Base-by-base conservation (phyloP, 352 stramenopile genomes). In the Phytopythium delawarense region DNA sequence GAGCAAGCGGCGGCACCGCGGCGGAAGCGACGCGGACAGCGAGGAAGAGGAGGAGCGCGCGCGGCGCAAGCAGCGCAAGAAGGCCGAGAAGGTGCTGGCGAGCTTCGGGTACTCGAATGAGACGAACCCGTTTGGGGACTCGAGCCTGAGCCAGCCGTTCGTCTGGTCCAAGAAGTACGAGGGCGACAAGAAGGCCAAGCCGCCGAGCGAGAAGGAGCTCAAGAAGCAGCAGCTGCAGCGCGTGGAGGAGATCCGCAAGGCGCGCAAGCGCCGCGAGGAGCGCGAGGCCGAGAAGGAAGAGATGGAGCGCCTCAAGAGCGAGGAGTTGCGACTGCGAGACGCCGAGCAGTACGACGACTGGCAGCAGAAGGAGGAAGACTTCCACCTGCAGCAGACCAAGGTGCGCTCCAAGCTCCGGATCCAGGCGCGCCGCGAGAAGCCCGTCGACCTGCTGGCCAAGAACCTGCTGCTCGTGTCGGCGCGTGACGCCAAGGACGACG, bases 71-170 rank as follows among this genome's bases (percentile, higher is more conserved):
- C 74, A 83, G 65, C 77, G 75, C 59, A 90, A 89, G 67, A 81
- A 87, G 50, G 76, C 84, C 7, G 73, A 83, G 46, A 94, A 94
- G 57, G 71, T 96, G 65, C 74, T 94, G 30, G 74, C 82, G 44
- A 74, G 72, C 34, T 84, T 99, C 68, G 96, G 97, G 40, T 99
- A 99, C 76, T 98, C 96, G n/a, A 97, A 98, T 72, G 96, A 99
- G 21, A 90, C 97, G 46, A 99, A 99, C 75, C 97, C 97, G 50
- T 99, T 99, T 61, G 94, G 97, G 23, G 97, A 99, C 78, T 89
- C 95, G 21, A 98, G 98, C 67, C 76, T 99, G 48, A 94, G 95
- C 58, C 84, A 98, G 67, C 94, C 89, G 11, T 99, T 99, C 70
- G 91, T 97, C 6, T 99, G 97, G 97, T 89, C 89, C 59, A 99